Evolutionary conservation across 768 basidiomycete species (phyloP).

Genomic region (Mycena leptocephala): DNA sequence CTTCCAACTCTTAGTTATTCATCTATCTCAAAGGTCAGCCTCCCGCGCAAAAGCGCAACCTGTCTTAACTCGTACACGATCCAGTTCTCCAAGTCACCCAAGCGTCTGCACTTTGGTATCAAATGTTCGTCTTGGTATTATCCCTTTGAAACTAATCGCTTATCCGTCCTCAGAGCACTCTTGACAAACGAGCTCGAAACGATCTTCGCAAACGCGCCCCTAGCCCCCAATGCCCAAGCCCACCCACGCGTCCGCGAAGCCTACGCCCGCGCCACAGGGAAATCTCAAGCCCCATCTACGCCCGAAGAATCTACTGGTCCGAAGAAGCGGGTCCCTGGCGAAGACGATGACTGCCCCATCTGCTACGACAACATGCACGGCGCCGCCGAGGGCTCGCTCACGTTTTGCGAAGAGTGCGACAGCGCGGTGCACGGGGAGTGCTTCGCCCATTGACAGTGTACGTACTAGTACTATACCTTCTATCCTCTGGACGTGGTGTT

Average conservation of each 20-base stretch:
- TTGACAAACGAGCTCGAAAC: slow-evolving; percentile 76
- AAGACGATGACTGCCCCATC: slow-evolving; percentile 85
- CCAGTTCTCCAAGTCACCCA: slow-evolving; percentile 78
- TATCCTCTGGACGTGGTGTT: not conserved
- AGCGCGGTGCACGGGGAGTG: slow-evolving; percentile 84
- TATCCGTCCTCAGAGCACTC: slow-evolving; percentile 45
- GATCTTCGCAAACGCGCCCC: slow-evolving; percentile 79
- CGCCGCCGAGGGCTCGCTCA: slow-evolving; percentile 61
- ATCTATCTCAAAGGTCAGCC: slow-evolving; percentile 75
- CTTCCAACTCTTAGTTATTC: slow-evolving; percentile 65
- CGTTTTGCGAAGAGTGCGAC: slow-evolving; percentile 78
- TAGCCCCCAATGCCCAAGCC: slow-evolving; percentile 74
- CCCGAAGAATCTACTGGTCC: slow-evolving; percentile 35
- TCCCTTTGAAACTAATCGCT: not conserved
- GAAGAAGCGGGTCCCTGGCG: slow-evolving; percentile 70
- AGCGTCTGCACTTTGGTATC: slow-evolving; percentile 75
- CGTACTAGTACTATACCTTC: slow-evolving; percentile 29
- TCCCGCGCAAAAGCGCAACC: not conserved
- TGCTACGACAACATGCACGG: slow-evolving; percentile 82
- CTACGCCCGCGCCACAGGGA: slow-evolving; percentile 73
- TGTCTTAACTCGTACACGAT: not conserved
- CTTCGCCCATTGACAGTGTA: slow-evolving; percentile 85
- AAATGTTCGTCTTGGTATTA: slow-evolving; percentile 67
- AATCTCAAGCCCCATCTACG: slow-evolving; percentile 43
- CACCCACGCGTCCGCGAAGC: slow-evolving; percentile 71